A percentile compares a stretch with the other conserved stretches of the same genome.
phyloP scores from a whole-genome alignment of 371 early-diverging fungal genomes.

The Mortierella sp. region DNA sequence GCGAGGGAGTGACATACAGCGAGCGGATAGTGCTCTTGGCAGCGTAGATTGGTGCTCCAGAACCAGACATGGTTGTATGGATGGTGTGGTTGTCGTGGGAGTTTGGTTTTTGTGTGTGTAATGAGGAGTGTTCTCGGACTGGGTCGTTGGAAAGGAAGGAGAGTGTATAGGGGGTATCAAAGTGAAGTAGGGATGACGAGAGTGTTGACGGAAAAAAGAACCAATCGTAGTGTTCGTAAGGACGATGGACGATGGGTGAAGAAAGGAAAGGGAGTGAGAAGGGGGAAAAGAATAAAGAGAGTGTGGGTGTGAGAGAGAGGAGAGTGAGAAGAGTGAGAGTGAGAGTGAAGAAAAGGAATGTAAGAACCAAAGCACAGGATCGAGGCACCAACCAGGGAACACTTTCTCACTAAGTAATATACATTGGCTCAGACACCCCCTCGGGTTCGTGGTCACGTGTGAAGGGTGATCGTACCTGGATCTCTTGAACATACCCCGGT shows the following conservation, averaged over 20 bases:
- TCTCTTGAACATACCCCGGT: too few species aligned
- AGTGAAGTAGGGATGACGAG: neutral
- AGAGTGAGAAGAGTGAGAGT: neutral
- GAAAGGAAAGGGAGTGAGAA: neutral
- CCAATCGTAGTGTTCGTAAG: neutral
- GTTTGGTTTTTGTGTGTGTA: neutral
- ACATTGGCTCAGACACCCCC: too few species aligned
- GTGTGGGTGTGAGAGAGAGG: neutral
- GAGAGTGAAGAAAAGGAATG: neutral
- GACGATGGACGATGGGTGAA: neutral
- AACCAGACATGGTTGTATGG: conserved; percentile 29
- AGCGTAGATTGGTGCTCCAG: conserved; percentile 53
- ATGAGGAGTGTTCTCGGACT: conserved; percentile 3
- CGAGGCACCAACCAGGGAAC: too few species aligned
- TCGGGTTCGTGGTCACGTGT: too few species aligned
- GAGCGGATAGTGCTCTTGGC: conserved; percentile 55
- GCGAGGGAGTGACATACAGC: conserved; percentile 27
- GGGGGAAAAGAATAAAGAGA: neutral
- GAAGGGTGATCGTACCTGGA: too few species aligned
- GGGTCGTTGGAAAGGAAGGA: conserved; percentile 6
- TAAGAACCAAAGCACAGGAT: neutral
- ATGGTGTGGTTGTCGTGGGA: neutral
- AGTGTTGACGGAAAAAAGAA: neutral
- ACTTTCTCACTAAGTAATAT: too few species aligned
- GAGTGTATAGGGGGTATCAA: neutral